Base-by-base conservation (phyloP, 345 rosid species). In the Lenwebbia sp. region DNA sequence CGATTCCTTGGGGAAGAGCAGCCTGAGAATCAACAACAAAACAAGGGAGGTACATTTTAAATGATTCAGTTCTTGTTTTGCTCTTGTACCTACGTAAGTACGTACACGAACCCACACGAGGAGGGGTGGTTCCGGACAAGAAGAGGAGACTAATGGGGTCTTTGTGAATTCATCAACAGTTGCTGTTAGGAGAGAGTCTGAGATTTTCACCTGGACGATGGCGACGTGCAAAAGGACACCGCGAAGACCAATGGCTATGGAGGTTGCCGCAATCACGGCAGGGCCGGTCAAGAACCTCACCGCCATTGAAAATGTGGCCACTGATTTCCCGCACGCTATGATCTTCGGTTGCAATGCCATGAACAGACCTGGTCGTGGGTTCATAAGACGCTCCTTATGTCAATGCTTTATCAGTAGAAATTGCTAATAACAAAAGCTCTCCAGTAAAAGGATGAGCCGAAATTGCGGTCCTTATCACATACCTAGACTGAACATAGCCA, bases 401-500 rank as follows among this genome's bases (percentile, higher is more conserved):
- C 28, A 83, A 83, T 30, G 84, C 26, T 52, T 40, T 44, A 52
- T 62, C 33, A 78, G 82, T 54, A 30, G 54, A 8, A 81, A 86
- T 70, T 37, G 81, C 47, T 70, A 70, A 70, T 10, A 70, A 70
- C 6, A 19, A 70, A 70, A 19, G 78, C 78, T 37, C 78, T 19
- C 26, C 3, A 28, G 28, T 55, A 44, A 65, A 19, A 33, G 84
- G 23, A 53, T 47, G 54, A 62, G 37, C 49, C n/a, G 12, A 60
- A 52, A 52, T 82, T 78, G 23, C 52, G 50, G 58, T 82, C 81
- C 81, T 54, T 15, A n/a, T 84, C 7, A 70, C 58, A 23, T 93
- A 93, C 98, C 96, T 83, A 95, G 92, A 90, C 96, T 95, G 89
- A 95, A 95, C 96, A 95, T 94, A 57, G 98, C 98, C 98, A 95